phyloP scores from a whole-genome alignment of 441 rosid species.

The Cnidoscolus chayamansa region DNA sequence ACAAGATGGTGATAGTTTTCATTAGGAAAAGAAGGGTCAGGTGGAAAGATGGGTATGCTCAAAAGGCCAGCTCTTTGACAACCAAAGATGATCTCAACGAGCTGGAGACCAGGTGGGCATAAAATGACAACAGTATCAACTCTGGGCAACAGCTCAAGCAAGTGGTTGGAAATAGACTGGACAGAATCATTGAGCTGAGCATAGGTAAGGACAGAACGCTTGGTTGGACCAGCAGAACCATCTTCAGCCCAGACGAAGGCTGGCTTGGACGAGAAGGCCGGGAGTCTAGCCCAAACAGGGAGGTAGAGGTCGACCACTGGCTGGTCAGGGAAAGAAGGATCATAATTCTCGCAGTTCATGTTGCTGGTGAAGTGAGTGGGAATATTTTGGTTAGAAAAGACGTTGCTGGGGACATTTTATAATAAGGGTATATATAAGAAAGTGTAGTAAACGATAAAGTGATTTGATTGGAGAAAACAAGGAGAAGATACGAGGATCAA shows the following conservation, averaged over 20 bases:
- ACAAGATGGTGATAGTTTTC: slow-evolving; percentile 40
- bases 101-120: slow-evolving; percentile 52
- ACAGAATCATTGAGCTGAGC: slow-evolving; percentile 44
- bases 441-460: background rate
- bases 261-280: slow-evolving; percentile 48
- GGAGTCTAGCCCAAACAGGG: slow-evolving; percentile 50
- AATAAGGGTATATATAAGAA: background rate
- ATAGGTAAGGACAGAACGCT: slow-evolving; percentile 35
- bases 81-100: slow-evolving; percentile 50
- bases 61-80: slow-evolving; percentile 66
- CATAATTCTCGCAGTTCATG: slow-evolving; percentile 57
- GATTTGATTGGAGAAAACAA: slow-evolving; percentile 15
- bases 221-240: slow-evolving; percentile 17
- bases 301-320: slow-evolving; percentile 61
- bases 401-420: slow-evolving; percentile 14
- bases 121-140: slow-evolving; percentile 45
- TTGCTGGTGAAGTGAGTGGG: background rate
- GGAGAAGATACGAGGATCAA: slow-evolving; percentile 4
- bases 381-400: background rate
- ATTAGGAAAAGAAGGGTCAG: slow-evolving; percentile 36
- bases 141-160: slow-evolving; percentile 31
- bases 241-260: slow-evolving; percentile 58
- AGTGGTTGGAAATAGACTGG: slow-evolving; percentile 30
- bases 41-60: slow-evolving; percentile 48
- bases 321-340: slow-evolving; percentile 57